Evolutionary conservation across 2,329 filamentous ascomycete species (phyloP), one percentile per base, ranked within the genome.

Genomic region (Colletotrichum tamarilloi): DNA sequence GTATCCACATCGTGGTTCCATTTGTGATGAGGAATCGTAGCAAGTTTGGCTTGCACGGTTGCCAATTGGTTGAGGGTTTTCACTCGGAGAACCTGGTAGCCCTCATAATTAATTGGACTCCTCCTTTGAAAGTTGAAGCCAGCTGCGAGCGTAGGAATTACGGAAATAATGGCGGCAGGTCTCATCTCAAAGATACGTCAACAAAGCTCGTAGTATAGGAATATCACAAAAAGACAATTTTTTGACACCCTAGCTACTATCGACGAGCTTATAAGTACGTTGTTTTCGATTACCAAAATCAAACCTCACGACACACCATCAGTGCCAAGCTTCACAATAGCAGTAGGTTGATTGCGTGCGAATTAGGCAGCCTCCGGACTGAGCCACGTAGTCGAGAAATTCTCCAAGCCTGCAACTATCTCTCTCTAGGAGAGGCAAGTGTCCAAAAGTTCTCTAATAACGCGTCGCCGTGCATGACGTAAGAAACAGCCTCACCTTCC

Each of bases 1-100:
- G 74, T 59, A 7, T 76, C 76, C 28, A 74, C 59, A 2, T 75
- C 74, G n/a, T 77, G 77, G 42, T 78, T 79, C 62, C 75, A 75
- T n/a, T 81, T 49, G 0, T 77, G 76, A 6, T 80, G 73, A 22
- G 77, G 75, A 4, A 77, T 65, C 3, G 80, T 57, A 5, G 65
- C 72, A 1, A 81, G 72, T 16, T 75, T 58, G 9, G 55, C 38
- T 1, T 75, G 60, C 8, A 79, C 70, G 9, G 71, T 70, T 5
- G 74, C 72, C 19, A 75, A 62, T 16, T 76, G 69, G 16, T 63
- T 71, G 3, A 64, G 52, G 2, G 75, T 74, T 12, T 79, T 75
- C 26, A 81, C 69, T 24, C 84, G 84, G 64, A 84, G 82, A n/a
- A 85, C 85, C 74, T 85, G 85, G 79, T 84, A 85, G 4, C 85